Base-by-base conservation (phyloP, 1,284 basidiomycete genomes). In the Apiotrichum montevideense region DNA sequence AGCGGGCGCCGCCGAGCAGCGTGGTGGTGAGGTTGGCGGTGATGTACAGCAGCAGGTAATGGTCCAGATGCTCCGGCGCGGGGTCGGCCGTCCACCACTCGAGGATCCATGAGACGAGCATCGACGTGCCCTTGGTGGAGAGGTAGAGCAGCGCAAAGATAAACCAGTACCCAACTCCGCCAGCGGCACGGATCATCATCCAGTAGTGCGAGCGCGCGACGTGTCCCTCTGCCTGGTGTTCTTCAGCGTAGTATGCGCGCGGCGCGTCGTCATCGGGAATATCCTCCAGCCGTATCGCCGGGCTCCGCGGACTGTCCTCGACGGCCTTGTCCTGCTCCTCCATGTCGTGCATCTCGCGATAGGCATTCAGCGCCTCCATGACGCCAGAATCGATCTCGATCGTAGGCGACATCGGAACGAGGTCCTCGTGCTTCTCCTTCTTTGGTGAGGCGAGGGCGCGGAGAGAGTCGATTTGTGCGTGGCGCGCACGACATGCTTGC, bases 211-310 rank as follows among this genome's bases (percentile, higher is more conserved):
- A 65, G 1, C 45, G 34, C 3, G 59, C 50, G 8, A 77, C 73
- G 29, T 69, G 65, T 2, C 75, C 82, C 35, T 88, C 82, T 7
- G 69, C 71, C 7, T 87, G 87, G 55, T 87, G 81, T 35, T 90
- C 87, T 72, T 88, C 81, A 41, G 85, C 82, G 69, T 88, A 86
- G 54, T 91, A 50, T 21, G 42, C 54, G 32, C 62, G 56, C 4
- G 37, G 42, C 7, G 34, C 55, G 15, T 48, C 41, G 7, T 49
- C 51, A 41, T 47, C 55, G n/a, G 41, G 42, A 9, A 39, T 50
- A 29, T 49, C 50, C 3, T 44, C 55, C 15, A 37, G 37, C 1
- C 15, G 15, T 6, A 46, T 1, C 5, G 33, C 15, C 15, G 32
- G 14, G 42, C 15, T 9, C 21, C 32, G 9, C 2, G 47, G 10